Evolutionary conservation across 1,139 yeast genomes (phyloP), one percentile per base, ranked within the genome.

Genomic region (Geotrichum carabidarum): DNA sequence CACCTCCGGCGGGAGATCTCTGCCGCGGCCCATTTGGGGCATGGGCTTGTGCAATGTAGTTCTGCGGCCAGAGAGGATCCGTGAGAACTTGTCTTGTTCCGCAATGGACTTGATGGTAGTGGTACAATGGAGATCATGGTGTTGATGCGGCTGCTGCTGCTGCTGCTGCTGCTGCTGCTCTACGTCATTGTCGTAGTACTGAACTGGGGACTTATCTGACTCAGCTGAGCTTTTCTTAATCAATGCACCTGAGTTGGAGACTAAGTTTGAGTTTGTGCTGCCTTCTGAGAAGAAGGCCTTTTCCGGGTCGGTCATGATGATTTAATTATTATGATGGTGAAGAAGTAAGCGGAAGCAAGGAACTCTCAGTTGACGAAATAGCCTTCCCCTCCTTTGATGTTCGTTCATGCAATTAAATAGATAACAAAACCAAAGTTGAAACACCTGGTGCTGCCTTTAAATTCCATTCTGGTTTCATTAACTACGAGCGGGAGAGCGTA

Each of bases 1-100:
- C 18, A 79, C 66, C 34, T 66, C 55, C 1, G 82, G 78, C 2
- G 86, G 85, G 57, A 72, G 76, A 5, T 68, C 73, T 60, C 74
- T 71, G 15, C 76, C 80, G 2, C 73, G 77, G 27, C 85, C 85
- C 66, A 67, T 60, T 2, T 11, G 17, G 36, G 57, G 58, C 9
- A 47, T 27, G 17, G 56, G 54, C 1, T 18, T 34, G 27, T 18
- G 14, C 31, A 17, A 18, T 38, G 38, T 36, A 18, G 45, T 44
- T 31, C 44, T 35, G 8, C 45, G 51, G 44, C 38, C 35, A 2
- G 60, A 40, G 12, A 58, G 53, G 11, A 58, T 53, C 17, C 53
- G 38, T 15, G 59, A 37, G n/a, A 58, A 30, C 31, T 50, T 45
- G 42, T 57, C 55, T 37, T 58, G 59, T 32, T 58, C 60, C 7